Evolutionary conservation across 208 protist species (phyloP).

Genomic region (Acanthamoeba culbertsoni): DNA sequence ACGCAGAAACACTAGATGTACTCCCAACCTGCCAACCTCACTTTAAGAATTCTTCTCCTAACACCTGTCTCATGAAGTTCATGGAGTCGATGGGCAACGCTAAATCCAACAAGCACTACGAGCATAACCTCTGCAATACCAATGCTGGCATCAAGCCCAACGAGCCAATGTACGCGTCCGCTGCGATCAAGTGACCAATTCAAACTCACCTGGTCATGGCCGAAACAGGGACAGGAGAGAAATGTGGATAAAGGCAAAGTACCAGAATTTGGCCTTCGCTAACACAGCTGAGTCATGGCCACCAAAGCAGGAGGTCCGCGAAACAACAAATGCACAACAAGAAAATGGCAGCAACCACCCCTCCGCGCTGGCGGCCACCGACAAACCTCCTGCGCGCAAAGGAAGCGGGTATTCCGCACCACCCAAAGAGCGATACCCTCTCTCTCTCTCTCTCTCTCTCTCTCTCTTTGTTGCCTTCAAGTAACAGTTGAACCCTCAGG

Average conservation of each 20-base stretch:
- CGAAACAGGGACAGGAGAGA: not conserved
- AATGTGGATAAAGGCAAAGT: constrained; percentile 48
- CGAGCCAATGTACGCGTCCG: not conserved
- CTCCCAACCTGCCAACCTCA: not conserved
- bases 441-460: not conserved
- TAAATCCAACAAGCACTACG: constrained; percentile 37
- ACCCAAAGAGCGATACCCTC: not conserved
- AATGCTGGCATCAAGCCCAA: not conserved
- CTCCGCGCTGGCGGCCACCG: too few species aligned
- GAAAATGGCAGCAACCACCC: not conserved
- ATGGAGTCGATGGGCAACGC: constrained; percentile 49
- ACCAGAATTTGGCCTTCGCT: not conserved
- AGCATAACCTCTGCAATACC: not conserved
- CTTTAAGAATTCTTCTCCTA: not conserved
- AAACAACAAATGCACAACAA: not conserved
- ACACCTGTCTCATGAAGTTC: not conserved
- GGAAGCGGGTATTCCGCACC: too few species aligned
- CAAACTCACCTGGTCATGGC: not conserved
- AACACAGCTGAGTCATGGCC: constrained; percentile 2
- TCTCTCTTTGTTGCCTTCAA: not conserved
- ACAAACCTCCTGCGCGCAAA: too few species aligned
- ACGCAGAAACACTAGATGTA: not conserved
- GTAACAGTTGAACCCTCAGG: too few species aligned
- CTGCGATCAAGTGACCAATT: not conserved
- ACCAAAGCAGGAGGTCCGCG: not conserved